Percentiles rank a stretch among this genome's conserved stretches.
Evolutionary conservation across 495 filamentous ascomycete genomes (phyloP).

Genomic region (Hyaloscypha finlandica): DNA sequence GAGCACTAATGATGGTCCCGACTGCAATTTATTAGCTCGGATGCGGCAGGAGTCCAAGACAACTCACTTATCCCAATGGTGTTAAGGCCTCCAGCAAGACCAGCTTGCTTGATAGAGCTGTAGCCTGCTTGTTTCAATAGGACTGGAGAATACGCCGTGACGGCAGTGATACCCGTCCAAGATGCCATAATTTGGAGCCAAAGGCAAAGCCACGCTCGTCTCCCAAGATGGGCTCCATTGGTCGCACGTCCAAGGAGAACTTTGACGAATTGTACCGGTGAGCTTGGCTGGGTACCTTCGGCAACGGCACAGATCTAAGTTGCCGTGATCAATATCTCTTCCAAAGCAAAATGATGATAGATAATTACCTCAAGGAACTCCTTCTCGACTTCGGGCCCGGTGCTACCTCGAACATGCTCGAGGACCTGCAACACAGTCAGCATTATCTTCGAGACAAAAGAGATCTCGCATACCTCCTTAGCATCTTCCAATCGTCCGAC

Average conservation of each 20-base stretch:
- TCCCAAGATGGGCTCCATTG: constrained; percentile 39
- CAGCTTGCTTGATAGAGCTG: constrained; percentile 11
- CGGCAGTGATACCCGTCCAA: constrained; percentile 53
- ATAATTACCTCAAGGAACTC: constrained; percentile 41
- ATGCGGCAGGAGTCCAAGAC: neutral
- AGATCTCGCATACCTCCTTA: constrained; percentile 24
- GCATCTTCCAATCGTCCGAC: constrained; percentile 37
- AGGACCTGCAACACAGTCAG: constrained; percentile 22
- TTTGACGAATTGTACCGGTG: constrained; percentile 41
- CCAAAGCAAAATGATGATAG: neutral
- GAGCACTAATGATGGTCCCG: constrained; percentile 54
- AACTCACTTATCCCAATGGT: constrained; percentile 46
- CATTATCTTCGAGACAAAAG: neutral
- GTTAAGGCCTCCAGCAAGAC: constrained; percentile 55
- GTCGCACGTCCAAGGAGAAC: constrained; percentile 37
- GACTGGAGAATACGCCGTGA: constrained; percentile 34
- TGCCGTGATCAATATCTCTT: neutral
- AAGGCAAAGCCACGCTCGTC: constrained; percentile 50
- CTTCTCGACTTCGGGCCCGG: constrained; percentile 37
- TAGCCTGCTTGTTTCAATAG: constrained; percentile 6
- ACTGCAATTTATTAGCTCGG: constrained; percentile 25
- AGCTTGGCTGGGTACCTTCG: constrained; percentile 38
- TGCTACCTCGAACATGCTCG: constrained; percentile 22
- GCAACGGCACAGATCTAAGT: constrained; percentile 37
- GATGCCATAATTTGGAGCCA: constrained; percentile 56